These are phyloP conservation scores for Saitozyma podzolica DNA, from an alignment of 768 basidiomycete genomes.

Conservation along the genomic window DNA sequence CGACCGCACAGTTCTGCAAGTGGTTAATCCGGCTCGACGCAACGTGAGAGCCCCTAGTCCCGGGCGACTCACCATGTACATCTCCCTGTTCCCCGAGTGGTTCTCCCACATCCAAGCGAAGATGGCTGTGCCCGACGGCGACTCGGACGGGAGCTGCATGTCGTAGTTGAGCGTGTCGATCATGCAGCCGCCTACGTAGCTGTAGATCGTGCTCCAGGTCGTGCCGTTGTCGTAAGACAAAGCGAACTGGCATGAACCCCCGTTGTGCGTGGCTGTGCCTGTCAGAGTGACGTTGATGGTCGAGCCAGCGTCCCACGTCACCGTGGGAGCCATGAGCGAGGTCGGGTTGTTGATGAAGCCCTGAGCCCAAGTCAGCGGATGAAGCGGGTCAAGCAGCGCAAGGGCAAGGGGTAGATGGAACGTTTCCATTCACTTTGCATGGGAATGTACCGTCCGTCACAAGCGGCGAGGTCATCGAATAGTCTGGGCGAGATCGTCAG, in stretches of 20 bases:
- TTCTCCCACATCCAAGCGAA: slow-evolving; percentile 56
- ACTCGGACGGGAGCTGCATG: slow-evolving; percentile 48
- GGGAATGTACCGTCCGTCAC: slow-evolving; percentile 48
- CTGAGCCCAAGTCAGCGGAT: neutral
- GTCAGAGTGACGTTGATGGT: slow-evolving; percentile 42
- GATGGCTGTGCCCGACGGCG: slow-evolving; percentile 48
- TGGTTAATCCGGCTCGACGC: neutral
- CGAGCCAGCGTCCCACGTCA: slow-evolving; percentile 47
- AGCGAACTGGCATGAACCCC: slow-evolving; percentile 54
- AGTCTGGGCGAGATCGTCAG: slow-evolving; percentile 43
- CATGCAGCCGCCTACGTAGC: slow-evolving; percentile 52
- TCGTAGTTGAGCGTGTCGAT: slow-evolving; percentile 32
- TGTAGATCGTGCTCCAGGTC: slow-evolving; percentile 53
- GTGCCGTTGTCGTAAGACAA: slow-evolving; percentile 54
- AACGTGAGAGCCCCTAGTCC: neutral
- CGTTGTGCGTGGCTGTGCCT: slow-evolving; percentile 50
- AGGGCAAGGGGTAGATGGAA: too few species aligned
- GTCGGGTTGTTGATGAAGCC: slow-evolving; percentile 39
- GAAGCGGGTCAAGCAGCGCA: too few species aligned
- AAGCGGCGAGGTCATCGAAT: slow-evolving; percentile 50
- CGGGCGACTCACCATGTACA: slow-evolving; percentile 23
- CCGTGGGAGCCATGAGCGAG: slow-evolving; percentile 41
- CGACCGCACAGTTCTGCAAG: slow-evolving; percentile 45
- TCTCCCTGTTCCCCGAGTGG: slow-evolving; percentile 49
- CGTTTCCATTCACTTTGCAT: slow-evolving; percentile 47